Base-by-base conservation (phyloP, 1,139 yeast genomes). In the Nakaseomyces uthaithaninus region DNA sequence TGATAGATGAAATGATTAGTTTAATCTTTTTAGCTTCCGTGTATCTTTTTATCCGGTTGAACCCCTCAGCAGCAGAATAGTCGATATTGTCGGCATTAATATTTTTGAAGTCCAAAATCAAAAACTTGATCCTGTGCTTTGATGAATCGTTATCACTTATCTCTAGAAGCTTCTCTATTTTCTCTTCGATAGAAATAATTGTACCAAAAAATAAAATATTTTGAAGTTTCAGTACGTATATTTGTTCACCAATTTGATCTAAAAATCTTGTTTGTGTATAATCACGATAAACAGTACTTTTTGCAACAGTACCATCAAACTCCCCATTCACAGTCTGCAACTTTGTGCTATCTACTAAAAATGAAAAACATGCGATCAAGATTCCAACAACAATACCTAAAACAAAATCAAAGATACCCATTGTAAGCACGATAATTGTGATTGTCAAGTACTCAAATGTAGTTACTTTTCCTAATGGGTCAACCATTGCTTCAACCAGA, bases 401-500 rank as follows among this genome's bases (percentile, higher is more conserved):
- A 6, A 91, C 98, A 62, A 91, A 91, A 63, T 91, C 98, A 72
- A 85, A 82, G 2, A 83, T 80, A 3, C 97, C 98, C 98, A 93
- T 91, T 0, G 91, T 81, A 20, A 86, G 66, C 18, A 93, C 94
- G 52, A 91, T 91, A 9, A 81, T 77, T 5, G 82, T 64, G 46
- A 91, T 83, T 2, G 98, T 91, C 34, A 75, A 54, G 59, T 91
- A 91, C 59, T 91, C 98, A 49, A 85, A 82, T 31, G 63, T 68
- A 36, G 79, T 72, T 35, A 91, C 72, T 49, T 82, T 73, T 1
- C 93, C 93, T 65, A 74, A 73, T 0, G 97, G 86, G 59, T 91
- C 98, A 50, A 74, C 75, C 12, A 91, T 57, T 0, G 97, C 85
- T 60, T 91, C 98, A 44, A 82, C 79, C 48, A 91, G 62, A 41